Conservation (phyloP, 768 basidiomycete species). For the Leucocoprinus birnbaumii region DNA sequence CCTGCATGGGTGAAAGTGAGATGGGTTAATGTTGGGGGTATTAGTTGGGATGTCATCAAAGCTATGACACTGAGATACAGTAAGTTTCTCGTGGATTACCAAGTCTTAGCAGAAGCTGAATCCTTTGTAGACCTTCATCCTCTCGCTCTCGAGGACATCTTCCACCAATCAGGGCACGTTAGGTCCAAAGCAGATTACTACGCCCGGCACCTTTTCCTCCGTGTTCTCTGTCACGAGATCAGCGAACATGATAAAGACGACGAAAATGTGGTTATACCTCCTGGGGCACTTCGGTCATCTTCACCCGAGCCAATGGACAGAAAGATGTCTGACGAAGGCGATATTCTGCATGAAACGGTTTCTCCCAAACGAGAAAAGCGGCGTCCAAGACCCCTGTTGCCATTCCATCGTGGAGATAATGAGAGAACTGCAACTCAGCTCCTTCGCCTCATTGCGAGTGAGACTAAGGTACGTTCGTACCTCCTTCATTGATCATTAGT, state of each 20-base stretch:
- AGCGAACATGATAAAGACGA: constrained; percentile 15
- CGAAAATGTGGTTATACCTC: constrained; percentile 23
- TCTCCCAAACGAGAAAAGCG: background rate
- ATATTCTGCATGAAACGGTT: background rate
- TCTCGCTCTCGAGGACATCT: constrained; percentile 67
- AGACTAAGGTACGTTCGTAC: too few relatives aligned
- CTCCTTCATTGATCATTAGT: too few relatives aligned
- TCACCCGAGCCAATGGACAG: constrained; percentile 29
- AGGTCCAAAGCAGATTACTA: constrained; percentile 76
- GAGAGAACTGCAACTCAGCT: too few relatives aligned
- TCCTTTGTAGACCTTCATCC: constrained; percentile 56
- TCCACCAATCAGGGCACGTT: constrained; percentile 49
- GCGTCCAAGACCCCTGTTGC: constrained; percentile 19
- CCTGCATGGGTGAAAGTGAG: constrained; percentile 67
- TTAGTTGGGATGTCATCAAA: constrained; percentile 73
- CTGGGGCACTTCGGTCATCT: constrained; percentile 26
- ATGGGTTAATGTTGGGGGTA: constrained; percentile 72
- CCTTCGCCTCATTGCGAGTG: too few relatives aligned
- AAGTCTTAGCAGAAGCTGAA: background rate
- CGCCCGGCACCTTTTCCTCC: constrained; percentile 65
- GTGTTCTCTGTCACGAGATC: constrained; percentile 64
- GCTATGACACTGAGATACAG: constrained; percentile 64
- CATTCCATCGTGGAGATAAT: constrained; percentile 17
- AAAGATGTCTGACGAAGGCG: constrained; percentile 12
- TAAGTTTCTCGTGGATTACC: constrained; percentile 24